phyloP scores from a whole-genome alignment of 2,329 filamentous ascomycete species.

The Colletotrichum graminicola region DNA sequence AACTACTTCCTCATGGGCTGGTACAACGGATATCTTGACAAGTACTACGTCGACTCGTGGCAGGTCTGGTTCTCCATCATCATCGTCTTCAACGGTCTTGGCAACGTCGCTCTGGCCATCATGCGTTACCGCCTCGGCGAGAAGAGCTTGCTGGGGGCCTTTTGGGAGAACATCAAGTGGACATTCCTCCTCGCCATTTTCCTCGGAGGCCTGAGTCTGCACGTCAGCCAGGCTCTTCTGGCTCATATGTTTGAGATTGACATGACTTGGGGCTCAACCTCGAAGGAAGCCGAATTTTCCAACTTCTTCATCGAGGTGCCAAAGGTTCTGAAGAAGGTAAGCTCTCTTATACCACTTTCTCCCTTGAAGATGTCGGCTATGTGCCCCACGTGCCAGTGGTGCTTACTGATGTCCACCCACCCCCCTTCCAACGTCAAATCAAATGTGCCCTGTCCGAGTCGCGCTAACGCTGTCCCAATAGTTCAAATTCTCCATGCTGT shows the following conservation, averaged over 20 bases:
- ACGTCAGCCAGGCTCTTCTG: slow-evolving; percentile 83
- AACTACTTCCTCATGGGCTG: slow-evolving; percentile 84
- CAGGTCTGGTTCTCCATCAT: slow-evolving; percentile 85
- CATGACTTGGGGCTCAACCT: slow-evolving; percentile 88
- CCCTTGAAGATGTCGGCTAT: not conserved
- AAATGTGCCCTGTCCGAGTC: slow-evolving; percentile 1
- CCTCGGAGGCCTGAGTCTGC: slow-evolving; percentile 83
- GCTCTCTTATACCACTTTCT: slow-evolving; percentile 57
- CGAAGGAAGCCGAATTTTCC: slow-evolving; percentile 84
- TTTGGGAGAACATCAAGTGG: slow-evolving; percentile 80
- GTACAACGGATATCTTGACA: slow-evolving; percentile 82
- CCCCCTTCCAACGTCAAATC: not conserved
- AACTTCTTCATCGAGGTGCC: slow-evolving; percentile 89
- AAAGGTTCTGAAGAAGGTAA: slow-evolving; percentile 81
- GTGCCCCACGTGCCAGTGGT: slow-evolving; percentile 46
- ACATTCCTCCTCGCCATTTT: slow-evolving; percentile 81
- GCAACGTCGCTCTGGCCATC: slow-evolving; percentile 77
- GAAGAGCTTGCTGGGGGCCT: slow-evolving; percentile 66
- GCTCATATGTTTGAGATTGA: slow-evolving; percentile 88
- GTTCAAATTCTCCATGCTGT: slow-evolving; percentile 80
- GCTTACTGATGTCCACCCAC: slow-evolving; percentile 46
- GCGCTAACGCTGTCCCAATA: slow-evolving; percentile 45
- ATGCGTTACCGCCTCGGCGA: slow-evolving; percentile 81
- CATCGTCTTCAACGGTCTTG: slow-evolving; percentile 81
- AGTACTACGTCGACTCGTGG: slow-evolving; percentile 85